Conservation (phyloP, 352 stramenopile species). For the Phytophthora aleatoria region DNA sequence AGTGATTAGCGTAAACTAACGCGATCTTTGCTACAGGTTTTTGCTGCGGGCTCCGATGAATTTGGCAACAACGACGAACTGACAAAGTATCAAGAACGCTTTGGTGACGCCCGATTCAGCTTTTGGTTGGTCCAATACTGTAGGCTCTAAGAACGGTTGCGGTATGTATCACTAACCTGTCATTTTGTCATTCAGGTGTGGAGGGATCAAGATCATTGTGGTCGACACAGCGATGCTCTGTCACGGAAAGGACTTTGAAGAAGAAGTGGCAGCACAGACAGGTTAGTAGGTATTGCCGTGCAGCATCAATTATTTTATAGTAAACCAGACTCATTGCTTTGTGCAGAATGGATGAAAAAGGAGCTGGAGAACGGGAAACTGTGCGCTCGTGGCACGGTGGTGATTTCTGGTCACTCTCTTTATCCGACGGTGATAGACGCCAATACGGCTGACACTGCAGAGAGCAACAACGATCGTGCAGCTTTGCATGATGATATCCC, state of each 20-base stretch:
- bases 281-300: constrained; percentile 34
- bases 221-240: constrained; percentile 59
- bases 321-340: neutral
- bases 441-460: neutral
- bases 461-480: constrained; percentile 24
- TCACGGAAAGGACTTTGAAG: constrained; percentile 27
- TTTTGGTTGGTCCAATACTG: constrained; percentile 62
- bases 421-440: neutral
- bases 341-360: constrained; percentile 71
- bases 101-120: constrained; percentile 73
- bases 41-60: constrained; percentile 45
- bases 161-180: constrained; percentile 2
- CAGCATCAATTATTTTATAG: neutral
- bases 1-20: neutral
- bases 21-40: constrained; percentile 39
- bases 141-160: neutral
- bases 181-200: constrained; percentile 49
- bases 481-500: constrained; percentile 9
- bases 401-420: constrained; percentile 59
- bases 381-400: constrained; percentile 66
- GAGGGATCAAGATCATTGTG: constrained; percentile 82
- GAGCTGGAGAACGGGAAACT: constrained; percentile 85
- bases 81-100: constrained; percentile 47
- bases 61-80: constrained; percentile 23
- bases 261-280: constrained; percentile 54